Conservation (phyloP, 106 monocot genomes). For the Gastrodia elata region DNA sequence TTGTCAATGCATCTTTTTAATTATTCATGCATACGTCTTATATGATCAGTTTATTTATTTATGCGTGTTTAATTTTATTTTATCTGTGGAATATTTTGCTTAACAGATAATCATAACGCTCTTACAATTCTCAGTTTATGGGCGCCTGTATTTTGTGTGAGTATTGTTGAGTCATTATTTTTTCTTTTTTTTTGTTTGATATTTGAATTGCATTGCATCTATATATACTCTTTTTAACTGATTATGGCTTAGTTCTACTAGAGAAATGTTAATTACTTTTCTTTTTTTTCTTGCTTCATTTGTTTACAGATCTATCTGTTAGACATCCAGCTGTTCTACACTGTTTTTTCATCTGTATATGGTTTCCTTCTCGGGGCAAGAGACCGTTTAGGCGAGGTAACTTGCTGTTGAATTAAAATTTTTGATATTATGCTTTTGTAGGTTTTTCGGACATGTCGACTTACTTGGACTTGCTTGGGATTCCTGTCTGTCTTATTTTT, state of each 20-base stretch:
- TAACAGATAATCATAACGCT: conserved; percentile 92
- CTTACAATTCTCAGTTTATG: conserved; percentile 75
- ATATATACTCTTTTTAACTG: background rate
- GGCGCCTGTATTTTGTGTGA: conserved; percentile 80
- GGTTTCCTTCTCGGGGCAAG: conserved; percentile 87
- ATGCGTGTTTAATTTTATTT: background rate
- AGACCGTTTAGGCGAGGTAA: conserved; percentile 84
- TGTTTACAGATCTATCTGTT: conserved; percentile 78
- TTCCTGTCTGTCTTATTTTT: background rate
- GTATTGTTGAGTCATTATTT: conserved; percentile 14
- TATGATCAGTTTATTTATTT: background rate
- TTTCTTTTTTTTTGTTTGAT: background rate
- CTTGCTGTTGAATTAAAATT: conserved; percentile 4
- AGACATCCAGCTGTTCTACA: conserved; percentile 82
- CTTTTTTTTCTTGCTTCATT: background rate
- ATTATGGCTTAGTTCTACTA: background rate
- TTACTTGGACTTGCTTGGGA: background rate
- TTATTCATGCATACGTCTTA: background rate
- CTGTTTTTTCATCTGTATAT: conserved; percentile 63
- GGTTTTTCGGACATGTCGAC: background rate
- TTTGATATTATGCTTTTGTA: background rate
- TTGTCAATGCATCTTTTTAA: background rate
- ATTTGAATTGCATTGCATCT: background rate
- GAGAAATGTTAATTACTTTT: background rate
- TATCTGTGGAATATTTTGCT: background rate